Percentiles rank a stretch among this genome's conserved stretches.
These are phyloP conservation scores for Ormosia semicastrata DNA, from an alignment of 306 rosid species.

Conservation along the genomic window DNA sequence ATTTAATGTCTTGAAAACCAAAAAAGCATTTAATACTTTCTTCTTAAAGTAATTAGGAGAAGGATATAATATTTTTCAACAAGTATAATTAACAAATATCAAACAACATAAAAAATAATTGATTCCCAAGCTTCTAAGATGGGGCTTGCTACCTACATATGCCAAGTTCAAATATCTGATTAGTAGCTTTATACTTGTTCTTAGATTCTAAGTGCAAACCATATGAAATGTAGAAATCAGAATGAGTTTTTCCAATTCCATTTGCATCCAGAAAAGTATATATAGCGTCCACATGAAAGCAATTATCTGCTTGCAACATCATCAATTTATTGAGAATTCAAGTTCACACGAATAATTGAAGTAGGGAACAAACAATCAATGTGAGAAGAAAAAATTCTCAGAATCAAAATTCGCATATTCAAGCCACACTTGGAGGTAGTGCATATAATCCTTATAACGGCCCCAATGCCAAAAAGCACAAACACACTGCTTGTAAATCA, in stretches of 20 bases:
- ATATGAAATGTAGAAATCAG: conserved; percentile 65
- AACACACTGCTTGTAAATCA: conserved; percentile 87
- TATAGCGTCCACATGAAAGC: conserved; percentile 72
- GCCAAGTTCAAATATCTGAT: conserved; percentile 75
- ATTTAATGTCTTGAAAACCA: background rate
- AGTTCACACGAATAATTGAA: background rate
- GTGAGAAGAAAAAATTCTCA: background rate
- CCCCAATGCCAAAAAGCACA: conserved; percentile 89
- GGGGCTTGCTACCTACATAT: conserved; percentile 56
- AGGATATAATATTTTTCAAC: background rate
- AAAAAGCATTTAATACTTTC: background rate
- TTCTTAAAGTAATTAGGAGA: background rate
- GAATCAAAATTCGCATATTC: conserved; percentile 64
- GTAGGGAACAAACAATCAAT: background rate
- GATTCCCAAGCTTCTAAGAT: background rate
- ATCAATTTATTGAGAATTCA: background rate
- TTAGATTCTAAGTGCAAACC: conserved; percentile 75
- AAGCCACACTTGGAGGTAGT: conserved; percentile 93
- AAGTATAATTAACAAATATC: background rate
- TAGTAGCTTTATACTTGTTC: conserved; percentile 70
- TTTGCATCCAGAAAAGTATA: conserved; percentile 76
- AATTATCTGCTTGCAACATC: conserved; percentile 73
- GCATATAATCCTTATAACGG: conserved; percentile 77
- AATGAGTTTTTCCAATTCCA: conserved; percentile 75
- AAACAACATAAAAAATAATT: background rate